Evolutionary conservation across 257 asterid genomes (phyloP), one percentile per base, ranked within the genome.

Genomic region (Ocimum tenuiflorum): DNA sequence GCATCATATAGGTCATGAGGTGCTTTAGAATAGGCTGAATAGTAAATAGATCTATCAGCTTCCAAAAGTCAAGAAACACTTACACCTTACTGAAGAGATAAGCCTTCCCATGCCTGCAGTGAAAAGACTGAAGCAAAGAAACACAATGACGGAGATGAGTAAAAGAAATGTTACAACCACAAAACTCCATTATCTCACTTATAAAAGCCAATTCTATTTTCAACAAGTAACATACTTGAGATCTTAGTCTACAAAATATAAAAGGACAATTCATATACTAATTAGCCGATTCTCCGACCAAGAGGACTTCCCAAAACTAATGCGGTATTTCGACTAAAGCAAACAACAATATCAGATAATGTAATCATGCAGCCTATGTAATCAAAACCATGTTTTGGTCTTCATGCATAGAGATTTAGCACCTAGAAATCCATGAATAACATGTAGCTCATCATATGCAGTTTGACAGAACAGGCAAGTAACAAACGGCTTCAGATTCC

Each of bases 11-110:
- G 51, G 47, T 13, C 29, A 19, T 53, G 14, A 39, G 77, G 17
- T 42, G 68, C 61, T 23, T 13, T 62, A 5, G 52, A 10, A n/a
- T n/a, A n/a, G n/a, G n/a, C n/a, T n/a, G n/a, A n/a, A 41, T 36
- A 27, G 63, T 52, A 15, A 48, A 19, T 43, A 46, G 51, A 60
- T 4, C 50, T 47, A 65, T 58, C 50, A 65, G 67, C 65, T 27
- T 55, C 35, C 41, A 41, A 68, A 55, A 56, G 48, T 33, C 65
- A 74, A 73, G 74, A 70, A 77, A 75, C 57, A 83, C 96, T 85
- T 88, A 85, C 94, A 88, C 94, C 75, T 85, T 79, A 60, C 69
- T 58, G 85, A 88, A 82, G 87, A 88, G 96, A 79, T 85, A 88
- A 73, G 94, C 96, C 83, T 77, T 85, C 75, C 94, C 94, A 65